A percentile compares a stretch with the other conserved stretches of the same genome.
These are phyloP conservation scores for Trichosporon coremiiforme DNA, from an alignment of 1,284 basidiomycete genomes.

Conservation along the genomic window DNA sequence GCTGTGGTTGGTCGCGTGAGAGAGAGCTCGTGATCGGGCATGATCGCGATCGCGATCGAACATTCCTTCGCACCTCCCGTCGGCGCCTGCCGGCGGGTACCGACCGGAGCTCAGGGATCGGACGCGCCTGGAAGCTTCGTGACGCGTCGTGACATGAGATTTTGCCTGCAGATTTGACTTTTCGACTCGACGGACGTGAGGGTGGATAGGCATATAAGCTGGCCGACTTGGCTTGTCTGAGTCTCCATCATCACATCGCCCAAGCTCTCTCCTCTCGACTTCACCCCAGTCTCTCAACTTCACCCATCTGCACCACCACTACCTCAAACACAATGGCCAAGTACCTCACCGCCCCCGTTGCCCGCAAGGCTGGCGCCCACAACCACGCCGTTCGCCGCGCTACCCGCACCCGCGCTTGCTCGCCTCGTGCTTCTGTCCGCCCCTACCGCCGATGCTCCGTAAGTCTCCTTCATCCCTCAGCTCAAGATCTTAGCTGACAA, in stretches of 20 bases:
- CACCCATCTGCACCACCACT: not conserved
- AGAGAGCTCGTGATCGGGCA: not conserved
- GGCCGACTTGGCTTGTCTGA: not conserved
- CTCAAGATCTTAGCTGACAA: not conserved
- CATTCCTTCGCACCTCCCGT: conserved; percentile 14
- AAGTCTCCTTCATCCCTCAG: not conserved
- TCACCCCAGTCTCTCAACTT: not conserved
- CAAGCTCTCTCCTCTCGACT: not conserved
- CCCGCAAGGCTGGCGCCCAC: conserved; percentile 6
- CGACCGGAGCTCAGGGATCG: not conserved
- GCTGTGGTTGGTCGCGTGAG: not conserved
- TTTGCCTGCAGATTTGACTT: not conserved
- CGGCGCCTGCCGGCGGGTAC: not conserved
- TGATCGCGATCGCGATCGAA: conserved; percentile 15
- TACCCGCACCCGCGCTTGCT: conserved; percentile 10
- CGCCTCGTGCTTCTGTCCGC: not conserved
- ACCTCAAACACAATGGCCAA: conserved; percentile 11
- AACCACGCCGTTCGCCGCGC: conserved; percentile 17
- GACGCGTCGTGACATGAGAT: not conserved
- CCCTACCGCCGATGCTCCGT: conserved; percentile 11
- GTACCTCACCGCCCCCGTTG: conserved; percentile 15
- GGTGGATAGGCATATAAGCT: not conserved
- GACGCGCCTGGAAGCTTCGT: conserved; percentile 16
- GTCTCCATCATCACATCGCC: not conserved
- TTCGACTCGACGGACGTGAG: not conserved